A percentile compares a stretch with the other conserved stretches of the same genome.
Conservation (phyloP, 768 basidiomycete genomes). For the Clitopilus hobsonii region DNA sequence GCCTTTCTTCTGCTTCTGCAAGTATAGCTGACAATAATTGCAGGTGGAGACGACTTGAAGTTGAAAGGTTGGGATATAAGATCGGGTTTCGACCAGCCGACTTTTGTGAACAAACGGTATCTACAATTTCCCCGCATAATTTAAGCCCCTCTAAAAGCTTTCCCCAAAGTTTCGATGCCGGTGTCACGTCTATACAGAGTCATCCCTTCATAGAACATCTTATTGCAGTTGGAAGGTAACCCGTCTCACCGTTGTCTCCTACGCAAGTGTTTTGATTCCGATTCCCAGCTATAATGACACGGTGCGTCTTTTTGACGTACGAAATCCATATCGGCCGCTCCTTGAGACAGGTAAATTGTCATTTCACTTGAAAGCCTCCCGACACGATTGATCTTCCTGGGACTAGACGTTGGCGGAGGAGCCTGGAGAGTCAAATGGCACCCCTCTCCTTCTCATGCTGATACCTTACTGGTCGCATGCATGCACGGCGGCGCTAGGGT, state of each 20-base stretch:
- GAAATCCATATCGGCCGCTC: conserved; percentile 59
- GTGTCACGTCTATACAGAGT: conserved; percentile 86
- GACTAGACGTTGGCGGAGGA: conserved; percentile 76
- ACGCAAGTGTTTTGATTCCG: background rate
- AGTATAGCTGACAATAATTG: background rate
- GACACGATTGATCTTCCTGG: background rate
- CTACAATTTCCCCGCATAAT: conserved; percentile 1
- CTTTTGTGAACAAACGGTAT: conserved; percentile 71
- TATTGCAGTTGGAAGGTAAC: conserved; percentile 86
- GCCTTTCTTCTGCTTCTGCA: background rate
- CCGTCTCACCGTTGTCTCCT: conserved; percentile 7
- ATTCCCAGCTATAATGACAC: conserved; percentile 71
- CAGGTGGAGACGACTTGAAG: conserved; percentile 90
- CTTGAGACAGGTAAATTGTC: conserved; percentile 26
- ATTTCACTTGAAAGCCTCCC: background rate
- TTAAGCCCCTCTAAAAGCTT: background rate
- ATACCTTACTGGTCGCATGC: conserved; percentile 86
- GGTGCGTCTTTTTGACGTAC: conserved; percentile 78
- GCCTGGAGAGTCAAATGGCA: conserved; percentile 98
- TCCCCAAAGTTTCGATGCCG: conserved; percentile 77
- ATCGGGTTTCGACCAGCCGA: conserved; percentile 51
- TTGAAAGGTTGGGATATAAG: conserved; percentile 91
- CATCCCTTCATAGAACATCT: conserved; percentile 78
- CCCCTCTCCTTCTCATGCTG: conserved; percentile 57
- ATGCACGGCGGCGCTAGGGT: conserved; percentile 99